Percentiles rank a stretch among this genome's conserved stretches.
Evolutionary conservation across 2,329 filamentous ascomycete species (phyloP).

Genomic region (Fusarium lyarnte): DNA sequence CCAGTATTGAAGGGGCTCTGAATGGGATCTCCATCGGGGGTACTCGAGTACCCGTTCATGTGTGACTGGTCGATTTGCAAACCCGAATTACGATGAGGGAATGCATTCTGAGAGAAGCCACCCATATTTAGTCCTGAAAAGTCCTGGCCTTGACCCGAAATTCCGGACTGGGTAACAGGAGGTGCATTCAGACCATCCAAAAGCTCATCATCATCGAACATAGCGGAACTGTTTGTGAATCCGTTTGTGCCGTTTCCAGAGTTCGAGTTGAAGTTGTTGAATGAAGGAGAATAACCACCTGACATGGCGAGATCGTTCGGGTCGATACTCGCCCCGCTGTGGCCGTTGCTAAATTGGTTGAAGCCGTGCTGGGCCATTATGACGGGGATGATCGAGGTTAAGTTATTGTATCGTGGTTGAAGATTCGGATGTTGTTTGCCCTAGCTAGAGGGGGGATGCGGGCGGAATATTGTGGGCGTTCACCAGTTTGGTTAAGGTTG

Average conservation of each 20-base stretch:
- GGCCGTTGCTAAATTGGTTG: constrained; percentile 63
- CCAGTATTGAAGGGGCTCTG: constrained; percentile 87
- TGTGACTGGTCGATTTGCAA: constrained; percentile 65
- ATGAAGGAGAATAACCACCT: constrained; percentile 68
- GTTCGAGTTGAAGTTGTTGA: constrained; percentile 66
- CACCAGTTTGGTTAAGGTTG: constrained; percentile 32
- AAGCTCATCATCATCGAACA: constrained; percentile 89
- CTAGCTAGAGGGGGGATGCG: constrained; percentile 33
- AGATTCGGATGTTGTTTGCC: constrained; percentile 35
- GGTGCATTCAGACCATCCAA: constrained; percentile 75
- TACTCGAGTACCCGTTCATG: constrained; percentile 86
- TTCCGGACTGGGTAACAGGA: constrained; percentile 60
- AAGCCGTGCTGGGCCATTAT: constrained; percentile 67
- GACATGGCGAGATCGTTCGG: constrained; percentile 84
- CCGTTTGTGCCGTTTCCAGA: constrained; percentile 70
- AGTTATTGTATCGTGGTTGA: constrained; percentile 13
- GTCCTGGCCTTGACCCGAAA: constrained; percentile 65
- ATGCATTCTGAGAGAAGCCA: constrained; percentile 63
- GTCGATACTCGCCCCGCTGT: constrained; percentile 73
- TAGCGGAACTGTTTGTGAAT: constrained; percentile 80
- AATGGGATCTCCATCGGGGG: constrained; percentile 89
- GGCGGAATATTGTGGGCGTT: constrained; percentile 41
- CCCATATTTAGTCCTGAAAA: constrained; percentile 67
- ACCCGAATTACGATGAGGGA: constrained; percentile 63
- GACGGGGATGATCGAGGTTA: constrained; percentile 21